phyloP scores from a whole-genome alignment of 108 stramenopile genomes.

The Skeletonema costatum region DNA sequence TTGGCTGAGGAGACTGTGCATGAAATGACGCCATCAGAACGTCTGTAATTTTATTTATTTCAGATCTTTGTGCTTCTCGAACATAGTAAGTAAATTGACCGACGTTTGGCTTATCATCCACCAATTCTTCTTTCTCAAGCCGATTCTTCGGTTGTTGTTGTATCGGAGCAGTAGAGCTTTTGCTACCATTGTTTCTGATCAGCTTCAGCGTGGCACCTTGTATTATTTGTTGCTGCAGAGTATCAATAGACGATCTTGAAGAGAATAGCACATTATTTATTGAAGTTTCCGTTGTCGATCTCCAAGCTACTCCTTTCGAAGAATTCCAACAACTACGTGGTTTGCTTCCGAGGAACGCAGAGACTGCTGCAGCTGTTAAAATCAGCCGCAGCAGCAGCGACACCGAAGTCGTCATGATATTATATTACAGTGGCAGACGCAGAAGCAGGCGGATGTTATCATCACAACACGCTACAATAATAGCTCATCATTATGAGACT shows the following conservation, averaged over 20 bases:
- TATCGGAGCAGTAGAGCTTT: background rate
- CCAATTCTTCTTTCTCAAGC: background rate
- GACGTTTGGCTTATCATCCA: background rate
- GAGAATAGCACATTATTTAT: background rate
- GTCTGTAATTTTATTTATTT: conserved; percentile 37
- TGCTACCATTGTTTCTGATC: background rate
- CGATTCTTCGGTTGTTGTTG: background rate
- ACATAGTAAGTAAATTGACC: conserved; percentile 27
- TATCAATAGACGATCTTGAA: conserved; percentile 5
- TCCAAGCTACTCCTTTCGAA: background rate
- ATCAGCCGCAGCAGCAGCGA: conserved; percentile 1
- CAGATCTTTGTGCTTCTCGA: conserved; percentile 29
- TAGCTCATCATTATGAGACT: no score
- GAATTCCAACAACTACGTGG: background rate
- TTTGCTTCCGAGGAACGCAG: background rate
- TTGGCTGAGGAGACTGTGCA: conserved; percentile 18
- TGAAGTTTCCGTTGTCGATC: background rate
- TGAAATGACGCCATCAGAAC: conserved; percentile 44
- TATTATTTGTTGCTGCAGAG: conserved; percentile 12
- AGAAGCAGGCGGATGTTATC: background rate
- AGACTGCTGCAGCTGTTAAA: background rate
- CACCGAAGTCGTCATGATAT: background rate
- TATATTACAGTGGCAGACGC: background rate
- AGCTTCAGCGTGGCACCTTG: conserved; percentile 10
- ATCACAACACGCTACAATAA: no score